Base-by-base conservation (phyloP, 139 green algal genomes). In the Coelastrella sp. region DNA sequence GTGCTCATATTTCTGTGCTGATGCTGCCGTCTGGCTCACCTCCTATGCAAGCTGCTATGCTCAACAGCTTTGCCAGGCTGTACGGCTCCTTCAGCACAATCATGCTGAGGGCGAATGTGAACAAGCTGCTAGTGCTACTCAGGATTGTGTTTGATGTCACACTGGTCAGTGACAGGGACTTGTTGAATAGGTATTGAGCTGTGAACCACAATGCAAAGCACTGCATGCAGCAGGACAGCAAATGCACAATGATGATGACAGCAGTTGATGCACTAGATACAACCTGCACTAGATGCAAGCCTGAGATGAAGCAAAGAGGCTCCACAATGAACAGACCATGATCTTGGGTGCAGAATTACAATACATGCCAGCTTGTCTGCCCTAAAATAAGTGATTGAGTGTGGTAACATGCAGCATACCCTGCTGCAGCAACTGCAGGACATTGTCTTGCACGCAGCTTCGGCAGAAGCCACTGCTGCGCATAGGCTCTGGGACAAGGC, bases 141-240 rank as follows among this genome's bases (percentile, higher is more conserved):
- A 99, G 92, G 66, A 99, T 98, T 57, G 98, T 99, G 95, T 99
- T 99, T 90, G 93, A 97, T 5, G 96, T 99, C n/a, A 99, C 97
- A 22, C 92, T 96, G 4, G 98, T 99, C 66, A 92, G 74, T 11
- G 83, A 71, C 68, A 99, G 93, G 5, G 94, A 98, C 19, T 89
- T 17, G 86, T 99, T 99, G 95, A 99, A 99, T 32, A 94, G 94
- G 10, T 96, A 91, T 93, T 99, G 98, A 0, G 97, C 98, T 3
- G 94, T 6, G 90, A 99, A 99, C 98, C 97, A 99, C 7, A 99
- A 80, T 5, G 97, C 96, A 4, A 93, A 95, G 17, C 98, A 90
- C 93, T 96, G 94, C 59, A 83, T 17, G 57, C 5, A 14, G 54
- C 60, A 16, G 58, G 16, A 59, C 2, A 13, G 73, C 73, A 32